Evolutionary conservation across 2,329 filamentous ascomycete genomes (phyloP).

Genomic region (Penicillium sp.): DNA sequence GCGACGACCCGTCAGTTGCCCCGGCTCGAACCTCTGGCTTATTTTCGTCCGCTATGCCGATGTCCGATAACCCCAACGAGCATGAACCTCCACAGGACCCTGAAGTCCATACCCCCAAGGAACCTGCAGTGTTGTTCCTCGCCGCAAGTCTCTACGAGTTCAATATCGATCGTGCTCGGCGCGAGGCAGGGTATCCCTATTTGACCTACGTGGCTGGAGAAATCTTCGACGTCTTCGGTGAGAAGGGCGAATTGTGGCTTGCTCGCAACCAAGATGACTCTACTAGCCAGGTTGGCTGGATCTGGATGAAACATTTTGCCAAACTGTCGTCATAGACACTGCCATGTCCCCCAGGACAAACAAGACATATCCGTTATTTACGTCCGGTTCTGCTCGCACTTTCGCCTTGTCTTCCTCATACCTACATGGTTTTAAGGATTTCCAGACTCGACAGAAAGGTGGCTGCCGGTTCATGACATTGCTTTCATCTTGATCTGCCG

Average conservation of each 20-base stretch:
- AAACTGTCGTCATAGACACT: slow-evolving; percentile 39
- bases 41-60: slow-evolving; percentile 83
- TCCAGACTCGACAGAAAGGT: background rate
- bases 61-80: slow-evolving; percentile 62
- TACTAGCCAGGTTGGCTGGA: slow-evolving; percentile 81
- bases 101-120: slow-evolving; percentile 30
- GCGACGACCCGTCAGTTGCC: slow-evolving; percentile 30
- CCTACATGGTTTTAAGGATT: background rate
- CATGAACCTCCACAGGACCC: slow-evolving; percentile 38
- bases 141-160: slow-evolving; percentile 96
- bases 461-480: slow-evolving; percentile 1
- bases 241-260: slow-evolving; percentile 97
- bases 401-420: background rate
- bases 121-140: slow-evolving; percentile 74
- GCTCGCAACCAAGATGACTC: slow-evolving; percentile 95
- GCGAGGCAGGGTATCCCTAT: slow-evolving; percentile 93
- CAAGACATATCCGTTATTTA: background rate
- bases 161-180: slow-evolving; percentile 88
- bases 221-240: slow-evolving; percentile 89
- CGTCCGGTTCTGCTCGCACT: background rate
- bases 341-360: background rate
- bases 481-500: background rate
- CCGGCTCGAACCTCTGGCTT: slow-evolving; percentile 67
- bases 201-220: slow-evolving; percentile 93
- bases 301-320: slow-evolving; percentile 98